Evolutionary conservation across 2,329 filamentous ascomycete species (phyloP), one percentile per base, ranked within the genome.

Genomic region (Tothia fuscella): DNA sequence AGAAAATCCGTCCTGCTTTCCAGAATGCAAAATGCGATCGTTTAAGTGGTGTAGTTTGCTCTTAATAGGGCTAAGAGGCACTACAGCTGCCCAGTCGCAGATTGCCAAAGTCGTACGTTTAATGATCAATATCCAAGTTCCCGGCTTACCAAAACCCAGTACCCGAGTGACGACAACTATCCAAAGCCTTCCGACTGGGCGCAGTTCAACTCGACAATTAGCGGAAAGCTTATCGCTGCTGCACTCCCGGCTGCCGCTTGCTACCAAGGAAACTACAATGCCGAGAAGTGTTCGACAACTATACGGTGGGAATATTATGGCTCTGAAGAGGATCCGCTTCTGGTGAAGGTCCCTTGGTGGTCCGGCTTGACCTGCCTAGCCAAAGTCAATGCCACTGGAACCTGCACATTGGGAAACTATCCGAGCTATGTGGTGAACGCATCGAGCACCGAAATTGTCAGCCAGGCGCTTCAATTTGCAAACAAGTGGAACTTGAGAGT

Each of bases 351-450:
- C 6, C 20, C 9, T 14, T 10, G 7, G 14, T 33, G n/a, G 9
- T 10, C 22, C 7, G 21, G 21, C 9, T 28, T 17, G 9, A 6
- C 6, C 7, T 40, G 37, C 17, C 12, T 10, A 7, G 12, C 37
- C 7, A n/a, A n/a, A n/a, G 32, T 20, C 12, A 13, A 10, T 22
- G 16, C 6, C 9, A 22, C 9, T 37, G 34, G 34, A 9, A 37
- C 12, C 12, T 46, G 43, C 33, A 30, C 30, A 14, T 17, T 29
- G 14, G 34, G 41, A 5, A 21, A 25, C 6, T 42, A 61, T 47
- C 65, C 66, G 0, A 49, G 53, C 2, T 70, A 68, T 40, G 58
- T 61, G 0, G 56, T 71, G 16, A 34, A 34, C 7, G 31, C 31
- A 16, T 9, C 14, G 12, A 34, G 31, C 7, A 17, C 7, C 7